These are phyloP conservation scores for Abrus pulchellus DNA, from an alignment of 306 rosid species.

Conservation along the genomic window DNA sequence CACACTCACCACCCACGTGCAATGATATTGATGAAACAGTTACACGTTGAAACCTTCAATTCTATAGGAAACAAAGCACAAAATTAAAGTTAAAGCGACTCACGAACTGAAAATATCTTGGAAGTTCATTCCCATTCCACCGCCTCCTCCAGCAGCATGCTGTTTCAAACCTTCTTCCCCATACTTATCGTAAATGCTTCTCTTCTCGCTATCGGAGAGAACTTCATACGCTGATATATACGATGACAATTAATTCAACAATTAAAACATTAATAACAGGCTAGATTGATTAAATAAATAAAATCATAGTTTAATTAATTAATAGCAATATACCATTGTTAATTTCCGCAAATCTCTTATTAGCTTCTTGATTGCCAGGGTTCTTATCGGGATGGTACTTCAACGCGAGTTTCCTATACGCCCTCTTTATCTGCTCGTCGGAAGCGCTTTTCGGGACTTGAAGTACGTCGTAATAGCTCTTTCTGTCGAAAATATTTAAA, in stretches of 20 bases:
- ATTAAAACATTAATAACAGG: not conserved
- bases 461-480: slow-evolving; percentile 74
- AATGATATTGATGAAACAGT: too few species aligned
- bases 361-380: slow-evolving; percentile 84
- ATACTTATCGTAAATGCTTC: slow-evolving; percentile 71
- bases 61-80: too few species aligned
- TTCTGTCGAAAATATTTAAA: slow-evolving; percentile 47
- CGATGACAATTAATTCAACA: slow-evolving; percentile 8
- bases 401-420: slow-evolving; percentile 79
- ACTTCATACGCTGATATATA: slow-evolving; percentile 73
- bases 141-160: slow-evolving; percentile 78
- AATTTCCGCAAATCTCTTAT: slow-evolving; percentile 73
- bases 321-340: slow-evolving; percentile 61
- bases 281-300: not conserved
- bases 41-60: too few species aligned
- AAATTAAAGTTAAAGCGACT: slow-evolving; percentile 7
- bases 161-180: slow-evolving; percentile 90
- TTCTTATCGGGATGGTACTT: slow-evolving; percentile 94
- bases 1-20: not conserved
- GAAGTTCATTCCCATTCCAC: slow-evolving; percentile 85
- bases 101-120: slow-evolving; percentile 77
- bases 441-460: slow-evolving; percentile 75
- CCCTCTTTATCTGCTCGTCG: slow-evolving; percentile 89
- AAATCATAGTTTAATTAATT: not conserved
- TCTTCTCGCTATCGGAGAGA: slow-evolving; percentile 72